Conservation (phyloP, 352 stramenopile genomes). For the Phytophthora litchii region DNA sequence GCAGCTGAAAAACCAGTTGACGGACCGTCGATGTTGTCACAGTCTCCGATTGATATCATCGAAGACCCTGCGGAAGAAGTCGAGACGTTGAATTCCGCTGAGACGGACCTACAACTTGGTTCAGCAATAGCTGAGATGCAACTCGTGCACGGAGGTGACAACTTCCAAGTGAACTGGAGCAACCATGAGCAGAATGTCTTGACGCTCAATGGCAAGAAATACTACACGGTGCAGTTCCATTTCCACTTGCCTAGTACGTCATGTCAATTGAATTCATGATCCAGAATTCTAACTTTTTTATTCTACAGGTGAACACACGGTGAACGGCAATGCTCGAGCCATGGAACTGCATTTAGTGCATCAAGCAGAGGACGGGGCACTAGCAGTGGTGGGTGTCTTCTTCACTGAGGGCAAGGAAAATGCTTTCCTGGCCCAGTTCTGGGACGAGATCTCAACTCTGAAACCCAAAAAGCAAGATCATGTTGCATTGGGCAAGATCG, state of each 20-base stretch:
- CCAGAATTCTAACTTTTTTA: slow-evolving; percentile 2
- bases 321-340: slow-evolving; percentile 52
- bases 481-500: slow-evolving; percentile 40
- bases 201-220: slow-evolving; percentile 55
- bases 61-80: slow-evolving; percentile 33
- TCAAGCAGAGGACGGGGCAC: slow-evolving; percentile 50
- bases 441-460: slow-evolving; percentile 45
- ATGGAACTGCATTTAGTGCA: slow-evolving; percentile 82
- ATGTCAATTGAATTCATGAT: neutral
- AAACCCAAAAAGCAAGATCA: slow-evolving; percentile 29
- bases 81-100: slow-evolving; percentile 19
- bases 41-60: slow-evolving; percentile 65
- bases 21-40: slow-evolving; percentile 19
- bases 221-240: slow-evolving; percentile 68
- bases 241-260: slow-evolving; percentile 71
- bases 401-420: slow-evolving; percentile 59
- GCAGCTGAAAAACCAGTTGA: slow-evolving; percentile 1
- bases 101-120: slow-evolving; percentile 33
- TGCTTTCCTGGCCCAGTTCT: slow-evolving; percentile 70
- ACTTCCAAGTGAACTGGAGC: slow-evolving; percentile 65
- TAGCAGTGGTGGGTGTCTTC: slow-evolving; percentile 69
- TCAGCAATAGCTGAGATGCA: slow-evolving; percentile 39
- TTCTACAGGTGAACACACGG: slow-evolving; percentile 62
- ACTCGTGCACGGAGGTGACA: slow-evolving; percentile 40
- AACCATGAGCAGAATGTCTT: slow-evolving; percentile 45